Evolutionary conservation across 768 basidiomycete species (phyloP).

Genomic region (Leccinum disarticulatum): DNA sequence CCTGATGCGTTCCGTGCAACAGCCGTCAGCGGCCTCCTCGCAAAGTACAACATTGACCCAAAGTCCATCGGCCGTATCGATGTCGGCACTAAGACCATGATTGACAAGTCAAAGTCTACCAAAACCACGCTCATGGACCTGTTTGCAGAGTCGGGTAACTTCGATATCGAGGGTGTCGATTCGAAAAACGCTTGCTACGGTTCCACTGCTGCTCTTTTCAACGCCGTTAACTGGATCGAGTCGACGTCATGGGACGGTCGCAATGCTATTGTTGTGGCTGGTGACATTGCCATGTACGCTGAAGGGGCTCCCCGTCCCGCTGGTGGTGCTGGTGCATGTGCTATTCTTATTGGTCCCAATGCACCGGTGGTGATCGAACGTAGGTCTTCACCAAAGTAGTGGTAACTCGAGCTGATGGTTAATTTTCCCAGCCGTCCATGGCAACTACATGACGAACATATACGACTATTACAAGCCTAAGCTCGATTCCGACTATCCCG

Average conservation of each 20-base stretch:
- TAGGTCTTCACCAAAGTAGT: conserved; percentile 44
- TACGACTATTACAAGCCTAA: conserved; percentile 99
- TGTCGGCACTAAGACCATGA: conserved; percentile 98
- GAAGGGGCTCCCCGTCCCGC: conserved; percentile 93
- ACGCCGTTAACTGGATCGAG: conserved; percentile 98
- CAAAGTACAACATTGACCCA: conserved; percentile 95
- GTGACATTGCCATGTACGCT: conserved; percentile 97
- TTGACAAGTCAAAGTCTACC: conserved; percentile 99
- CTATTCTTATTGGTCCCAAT: conserved; percentile 93
- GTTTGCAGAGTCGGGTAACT: conserved; percentile 89
- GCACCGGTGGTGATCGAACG: conserved; percentile 95
- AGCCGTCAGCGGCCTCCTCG: conserved; percentile 88
- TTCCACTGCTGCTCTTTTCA: conserved; percentile 97
- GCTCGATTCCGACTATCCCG: conserved; percentile 91
- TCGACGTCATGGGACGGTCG: conserved; percentile 95
- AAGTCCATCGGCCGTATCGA: conserved; percentile 96
- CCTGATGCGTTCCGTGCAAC: background rate
- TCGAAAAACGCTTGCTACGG: conserved; percentile 99
- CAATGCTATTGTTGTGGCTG: conserved; percentile 94
- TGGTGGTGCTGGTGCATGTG: conserved; percentile 94
- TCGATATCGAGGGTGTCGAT: conserved; percentile 98
- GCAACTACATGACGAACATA: conserved; percentile 95
- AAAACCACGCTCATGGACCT: conserved; percentile 99
- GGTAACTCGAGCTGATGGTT: conserved; percentile 6
- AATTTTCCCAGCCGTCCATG: conserved; percentile 75